Evolutionary conservation across 306 rosid genomes (phyloP), one percentile per base, ranked within the genome.

Genomic region (Nissolia schottii): DNA sequence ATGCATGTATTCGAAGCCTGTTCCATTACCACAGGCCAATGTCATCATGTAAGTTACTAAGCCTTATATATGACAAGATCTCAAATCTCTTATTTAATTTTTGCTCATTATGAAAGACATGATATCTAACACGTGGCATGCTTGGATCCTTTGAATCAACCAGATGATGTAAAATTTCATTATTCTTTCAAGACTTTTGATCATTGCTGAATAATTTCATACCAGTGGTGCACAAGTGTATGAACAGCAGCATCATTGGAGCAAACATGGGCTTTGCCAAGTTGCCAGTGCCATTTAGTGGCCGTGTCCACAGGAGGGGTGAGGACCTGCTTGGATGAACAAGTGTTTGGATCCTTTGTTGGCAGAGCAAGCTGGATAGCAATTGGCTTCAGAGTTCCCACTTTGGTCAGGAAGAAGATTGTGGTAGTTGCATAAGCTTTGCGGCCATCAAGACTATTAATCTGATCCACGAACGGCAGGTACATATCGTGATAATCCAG

Each of bases 1-100:
- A 55, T 51, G 86, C 86, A 40, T 82, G 86, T 70, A 74, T 74
- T 3, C 83, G n/a, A 70, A 82, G 63, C 86, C 83, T 82, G 83
- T 63, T 41, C 2, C 1, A 53, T 64, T 51, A 19, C 50, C 45
- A 41, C 5, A 32, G 2, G 14, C 2, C 62, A 41, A 54, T 38
- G 46, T 37, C 57, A 74, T 27, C 48, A 18, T 53, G 22, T 8
- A 50, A 34, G 38, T 37, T 50, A 50, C 64, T 34, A 7, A 34
- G 34, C 10, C 15, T 7, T 25, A 70, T 24, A 23, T 38, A 35
- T 35, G 20, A 34, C 24, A 10, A 2, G 8, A 32, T 61, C 34
- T 71, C 9, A n/a, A 34, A 22, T 53, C 24, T 66, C 19, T 54
- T 22, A 20, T 28, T 24, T 46, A 66, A 27, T 11, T 66, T 45